Percentiles rank a stretch among this genome's conserved stretches.
These are phyloP conservation scores for Pneumocystis carinii DNA, from an alignment of 1,139 yeast genomes.

Conservation along the genomic window DNA sequence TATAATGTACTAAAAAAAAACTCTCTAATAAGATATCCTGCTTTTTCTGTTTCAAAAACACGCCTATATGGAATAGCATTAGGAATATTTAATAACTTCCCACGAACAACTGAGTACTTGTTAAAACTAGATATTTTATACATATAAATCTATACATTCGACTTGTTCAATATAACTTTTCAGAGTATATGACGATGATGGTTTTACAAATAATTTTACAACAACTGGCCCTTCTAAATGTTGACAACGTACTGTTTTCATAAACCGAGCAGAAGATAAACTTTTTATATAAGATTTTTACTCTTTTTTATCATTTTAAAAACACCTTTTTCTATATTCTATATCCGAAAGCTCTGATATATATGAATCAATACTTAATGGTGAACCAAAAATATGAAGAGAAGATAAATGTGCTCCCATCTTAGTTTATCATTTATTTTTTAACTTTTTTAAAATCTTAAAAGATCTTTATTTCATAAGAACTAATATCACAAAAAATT, in stretches of 20 bases:
- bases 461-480: background rate
- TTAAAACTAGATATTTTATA: constrained; percentile 2
- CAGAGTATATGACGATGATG: constrained; percentile 23
- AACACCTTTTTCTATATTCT: constrained; percentile 38
- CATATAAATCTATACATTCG: background rate
- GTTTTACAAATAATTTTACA: constrained; percentile 71
- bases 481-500: background rate
- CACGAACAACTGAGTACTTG: constrained; percentile 20
- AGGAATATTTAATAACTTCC: constrained; percentile 32
- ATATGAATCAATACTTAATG: constrained; percentile 83
- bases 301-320: background rate
- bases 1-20: constrained; percentile 62
- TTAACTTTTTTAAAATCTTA: background rate
- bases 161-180: constrained; percentile 1
- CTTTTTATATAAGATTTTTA: constrained; percentile 26
- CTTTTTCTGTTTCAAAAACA: constrained; percentile 76
- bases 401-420: constrained; percentile 86
- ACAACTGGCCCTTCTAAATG: constrained; percentile 51
- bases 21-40: constrained; percentile 80
- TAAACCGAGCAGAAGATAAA: constrained; percentile 60
- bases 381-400: constrained; percentile 78
- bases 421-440: background rate
- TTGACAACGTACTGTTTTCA: constrained; percentile 67
- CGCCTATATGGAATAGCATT: constrained; percentile 59
- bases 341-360: constrained; percentile 60